Base-by-base conservation (phyloP, 805 yeast genomes). In the Ogataea thermomethanolica region DNA sequence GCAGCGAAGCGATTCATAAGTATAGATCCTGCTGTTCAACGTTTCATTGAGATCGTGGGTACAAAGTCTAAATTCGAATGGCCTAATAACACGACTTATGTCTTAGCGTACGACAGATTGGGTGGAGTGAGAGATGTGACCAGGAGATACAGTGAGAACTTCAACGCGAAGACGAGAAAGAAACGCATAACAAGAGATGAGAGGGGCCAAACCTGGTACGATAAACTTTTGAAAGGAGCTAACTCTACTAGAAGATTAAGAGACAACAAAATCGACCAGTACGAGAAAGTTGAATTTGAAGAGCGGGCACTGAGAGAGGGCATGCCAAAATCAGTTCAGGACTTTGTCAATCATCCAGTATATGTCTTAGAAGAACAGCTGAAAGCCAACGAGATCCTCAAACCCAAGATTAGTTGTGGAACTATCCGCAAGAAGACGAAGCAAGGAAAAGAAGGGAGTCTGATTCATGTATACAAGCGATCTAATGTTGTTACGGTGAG, bases 311-410 rank as follows among this genome's bases (percentile, higher is more conserved):
- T 76, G 12, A 67, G 73, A 22, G 98, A 93, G 55, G 96, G 95
- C 0, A 81, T 91, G 73, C 99, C 99, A 0, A 79, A 80, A 40
- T 84, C 78, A 52, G 65, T 88, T 20, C 82, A 79, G 37, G 97
- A 89, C 50, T 86, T 90, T 58, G 81, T 79, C 37, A 81, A 81
- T 36, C 99, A 93, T 61, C 99, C 99, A 0, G 62, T 80, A 10
- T 93, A 82, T 60, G 93, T 84, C 0, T 59, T 93, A 10, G 95
- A 86, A 57, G 71, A 78, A 3, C 95, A 89, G 48, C 58, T 93
- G 25, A 73, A 74, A 35, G 73, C 75, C 37, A 84, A 81, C 56
- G 96, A 93, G 56, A 70, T 89, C 5, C 59, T 91, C 4, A 70
- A 72, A 38, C 87, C 90, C 0, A 76, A 70, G 51, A 80, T 73